These are phyloP conservation scores for Artemisia annua DNA, from an alignment of 129 eudicot genomes.

Conservation along the genomic window DNA sequence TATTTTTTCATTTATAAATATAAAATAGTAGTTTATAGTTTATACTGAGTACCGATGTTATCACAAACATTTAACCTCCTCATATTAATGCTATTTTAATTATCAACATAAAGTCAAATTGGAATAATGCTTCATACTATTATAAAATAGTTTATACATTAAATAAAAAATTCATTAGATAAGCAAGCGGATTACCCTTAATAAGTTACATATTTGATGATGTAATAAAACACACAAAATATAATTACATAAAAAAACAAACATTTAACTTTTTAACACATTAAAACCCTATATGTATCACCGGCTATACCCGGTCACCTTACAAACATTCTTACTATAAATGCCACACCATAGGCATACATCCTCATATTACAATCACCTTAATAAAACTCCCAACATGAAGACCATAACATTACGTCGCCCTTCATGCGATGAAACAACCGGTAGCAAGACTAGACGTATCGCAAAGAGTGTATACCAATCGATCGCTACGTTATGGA, in stretches of 20 bases:
- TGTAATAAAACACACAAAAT: too few relatives aligned
- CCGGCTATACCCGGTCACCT: conserved; percentile 42
- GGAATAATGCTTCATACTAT: too few relatives aligned
- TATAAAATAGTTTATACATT: too few relatives aligned
- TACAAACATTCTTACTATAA: conserved; percentile 22
- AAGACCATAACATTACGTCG: conserved; percentile 18
- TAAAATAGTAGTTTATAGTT: too few relatives aligned
- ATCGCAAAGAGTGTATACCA: conserved; percentile 30
- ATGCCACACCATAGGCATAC: conserved; percentile 1
- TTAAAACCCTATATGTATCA: conserved; percentile 26
- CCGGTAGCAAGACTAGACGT: conserved; percentile 23
- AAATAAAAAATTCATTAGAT: too few relatives aligned
- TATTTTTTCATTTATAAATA: too few relatives aligned
- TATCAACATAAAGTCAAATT: too few relatives aligned
- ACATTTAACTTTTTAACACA: conserved; percentile 5
- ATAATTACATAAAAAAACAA: neutral
- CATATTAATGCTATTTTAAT: too few relatives aligned
- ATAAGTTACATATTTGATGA: too few relatives aligned
- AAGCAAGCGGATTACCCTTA: too few relatives aligned
- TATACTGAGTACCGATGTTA: too few relatives aligned
- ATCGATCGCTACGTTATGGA: conserved; percentile 35
- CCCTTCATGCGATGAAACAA: conserved; percentile 12
- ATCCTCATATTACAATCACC: neutral
- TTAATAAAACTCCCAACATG: conserved; percentile 14
- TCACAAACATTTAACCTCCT: too few relatives aligned